Conservation (phyloP, 2,329 filamentous ascomycete genomes). For the Corynespora cassiicola region DNA sequence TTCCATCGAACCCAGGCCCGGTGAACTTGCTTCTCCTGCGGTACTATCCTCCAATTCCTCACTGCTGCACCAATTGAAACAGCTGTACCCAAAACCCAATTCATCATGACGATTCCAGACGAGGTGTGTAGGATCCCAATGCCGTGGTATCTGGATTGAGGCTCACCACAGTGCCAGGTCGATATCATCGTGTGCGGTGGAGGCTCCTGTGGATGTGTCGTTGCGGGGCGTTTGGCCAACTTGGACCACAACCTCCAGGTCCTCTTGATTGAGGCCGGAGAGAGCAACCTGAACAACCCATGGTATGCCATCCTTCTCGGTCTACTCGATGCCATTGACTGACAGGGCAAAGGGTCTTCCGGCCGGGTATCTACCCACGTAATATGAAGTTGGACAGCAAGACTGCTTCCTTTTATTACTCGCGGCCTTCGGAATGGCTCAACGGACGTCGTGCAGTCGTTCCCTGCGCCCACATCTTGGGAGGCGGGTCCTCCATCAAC, state of each 20-base stretch:
- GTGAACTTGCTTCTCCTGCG: constrained; percentile 39
- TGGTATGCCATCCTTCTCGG: constrained; percentile 49
- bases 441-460: constrained; percentile 74
- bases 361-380: constrained; percentile 76
- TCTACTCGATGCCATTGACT: constrained; percentile 1
- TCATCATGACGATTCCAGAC: constrained; percentile 69
- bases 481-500: constrained; percentile 77
- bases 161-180: constrained; percentile 51
- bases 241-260: constrained; percentile 76
- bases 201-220: constrained; percentile 67
- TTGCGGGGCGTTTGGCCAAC: constrained; percentile 69
- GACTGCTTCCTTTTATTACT: constrained; percentile 83
- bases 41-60: constrained; percentile 14
- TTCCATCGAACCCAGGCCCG: constrained; percentile 23
- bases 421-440: constrained; percentile 74
- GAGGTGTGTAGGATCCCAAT: constrained; percentile 51
- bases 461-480: constrained; percentile 75
- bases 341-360: constrained; percentile 65
- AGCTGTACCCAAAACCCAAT: constrained; percentile 4
- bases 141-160: neutral
- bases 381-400: constrained; percentile 84
- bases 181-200: constrained; percentile 82
- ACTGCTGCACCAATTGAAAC: constrained; percentile 6
- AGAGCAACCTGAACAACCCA: constrained; percentile 78
- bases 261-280: constrained; percentile 73